Evolutionary conservation across 2,329 filamentous ascomycete species (phyloP), one percentile per base, ranked within the genome.

Genomic region (Conoideocrella luteorostrata): DNA sequence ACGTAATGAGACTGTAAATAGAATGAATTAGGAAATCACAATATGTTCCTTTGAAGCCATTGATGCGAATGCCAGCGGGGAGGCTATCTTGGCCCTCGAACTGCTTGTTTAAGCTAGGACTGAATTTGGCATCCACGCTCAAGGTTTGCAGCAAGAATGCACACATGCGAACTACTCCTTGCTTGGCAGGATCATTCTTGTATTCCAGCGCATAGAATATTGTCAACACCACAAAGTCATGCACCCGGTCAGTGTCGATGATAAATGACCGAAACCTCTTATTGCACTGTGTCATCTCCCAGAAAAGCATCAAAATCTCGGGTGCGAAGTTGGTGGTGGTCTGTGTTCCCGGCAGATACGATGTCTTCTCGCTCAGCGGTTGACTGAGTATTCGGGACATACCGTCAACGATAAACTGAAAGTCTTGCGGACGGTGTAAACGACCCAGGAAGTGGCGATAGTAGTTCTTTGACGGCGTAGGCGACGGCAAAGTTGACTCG

Each of bases 221-320:
- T 32, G 94, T 82, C 17, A 97, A 71, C 11, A 97, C 80, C 41
- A 96, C 76, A 64, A 97, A 96, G 61, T 98, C 93, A 57, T 96
- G 88, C 0, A 87, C 88, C 43, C 91, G 77, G 58, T 93, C 88
- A 0, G 93, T 97, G 55, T 98, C 93, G 50, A 97, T 91, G 56
- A 98, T 93, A 64, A 96, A 98, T 2, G 89, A 88, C 24, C 93
- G 78, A 67, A 98, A 98, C 47, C 91, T 79, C 67, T 95, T 97
- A 67, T 98, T 98, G 74, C 91, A 96, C 64, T 98, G 93, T 4
- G 93, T 80, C 29, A 88, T 81, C 68, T 98, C 93, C 93, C 93
- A 98, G 60, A 97, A 96, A 2, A 98, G 74, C 77, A 96, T 93
- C 44, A 97, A 82, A 70, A 94, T 94, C 65, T 98, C 93, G 2